Evolutionary conservation across 257 asterid species (phyloP).

Genomic region (Nicotiana noctiflora): DNA sequence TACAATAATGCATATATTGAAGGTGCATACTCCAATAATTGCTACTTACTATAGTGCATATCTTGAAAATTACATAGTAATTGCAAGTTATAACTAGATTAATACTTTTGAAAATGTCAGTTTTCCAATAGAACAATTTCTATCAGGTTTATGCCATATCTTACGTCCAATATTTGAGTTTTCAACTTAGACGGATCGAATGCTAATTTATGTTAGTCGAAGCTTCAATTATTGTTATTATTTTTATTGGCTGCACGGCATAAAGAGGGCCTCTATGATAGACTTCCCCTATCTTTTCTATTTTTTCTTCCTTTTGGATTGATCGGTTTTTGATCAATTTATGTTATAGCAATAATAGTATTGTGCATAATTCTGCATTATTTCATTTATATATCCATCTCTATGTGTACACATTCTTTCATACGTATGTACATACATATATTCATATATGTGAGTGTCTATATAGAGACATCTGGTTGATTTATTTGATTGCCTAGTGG

Average conservation of each 20-base stretch:
- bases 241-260: background rate
- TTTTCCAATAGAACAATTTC: no score
- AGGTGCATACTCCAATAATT: background rate
- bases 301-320: background rate
- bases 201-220: background rate
- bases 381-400: background rate
- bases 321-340: background rate
- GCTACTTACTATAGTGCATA: no score
- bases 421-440: background rate
- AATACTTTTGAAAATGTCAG: no score
- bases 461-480: no score
- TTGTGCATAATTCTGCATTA: background rate
- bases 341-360: background rate
- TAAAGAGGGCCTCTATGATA: background rate
- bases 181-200: background rate
- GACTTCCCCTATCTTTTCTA: background rate
- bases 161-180: background rate
- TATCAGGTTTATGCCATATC: background rate
- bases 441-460: background rate
- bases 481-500: no score
- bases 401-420: background rate
- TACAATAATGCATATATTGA: background rate
- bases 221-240: background rate
- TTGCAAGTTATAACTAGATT: background rate
- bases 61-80: background rate